phyloP scores from a whole-genome alignment of 441 rosid genomes.

The Gossypium davidsonii region DNA sequence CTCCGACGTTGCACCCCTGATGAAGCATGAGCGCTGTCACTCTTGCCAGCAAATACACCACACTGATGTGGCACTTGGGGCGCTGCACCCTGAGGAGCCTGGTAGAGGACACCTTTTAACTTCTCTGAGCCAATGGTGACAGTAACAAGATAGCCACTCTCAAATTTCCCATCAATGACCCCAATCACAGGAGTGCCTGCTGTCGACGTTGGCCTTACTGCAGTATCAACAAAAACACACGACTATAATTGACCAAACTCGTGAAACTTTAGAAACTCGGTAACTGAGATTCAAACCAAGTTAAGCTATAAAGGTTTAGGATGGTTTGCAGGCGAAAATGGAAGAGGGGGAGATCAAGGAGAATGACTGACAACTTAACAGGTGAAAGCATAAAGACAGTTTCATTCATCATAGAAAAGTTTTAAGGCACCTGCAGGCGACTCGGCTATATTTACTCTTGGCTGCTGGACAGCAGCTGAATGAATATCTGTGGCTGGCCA shows the following conservation, averaged over 20 bases:
- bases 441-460: constrained; percentile 32
- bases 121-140: constrained; percentile 68
- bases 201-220: constrained; percentile 29
- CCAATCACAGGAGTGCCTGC: constrained; percentile 61
- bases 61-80: constrained; percentile 29
- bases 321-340: neutral
- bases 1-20: constrained; percentile 54
- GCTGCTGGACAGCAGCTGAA: constrained; percentile 39
- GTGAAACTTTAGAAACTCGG: neutral
- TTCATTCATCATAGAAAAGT: neutral
- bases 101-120: constrained; percentile 80
- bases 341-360: too few relatives aligned
- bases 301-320: neutral
- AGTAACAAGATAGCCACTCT: constrained; percentile 82
- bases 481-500: constrained; percentile 41
- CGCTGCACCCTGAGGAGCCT: constrained; percentile 36
- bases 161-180: constrained; percentile 90
- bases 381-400: neutral
- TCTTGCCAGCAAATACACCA: constrained; percentile 23
- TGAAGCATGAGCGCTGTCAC: constrained; percentile 22
- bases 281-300: neutral
- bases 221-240: constrained; percentile 21
- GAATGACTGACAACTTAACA: neutral
- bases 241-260: neutral
- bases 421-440: constrained; percentile 41